phyloP scores from a whole-genome alignment of 805 yeast genomes.

The Monosporozyma yasuniensis region DNA sequence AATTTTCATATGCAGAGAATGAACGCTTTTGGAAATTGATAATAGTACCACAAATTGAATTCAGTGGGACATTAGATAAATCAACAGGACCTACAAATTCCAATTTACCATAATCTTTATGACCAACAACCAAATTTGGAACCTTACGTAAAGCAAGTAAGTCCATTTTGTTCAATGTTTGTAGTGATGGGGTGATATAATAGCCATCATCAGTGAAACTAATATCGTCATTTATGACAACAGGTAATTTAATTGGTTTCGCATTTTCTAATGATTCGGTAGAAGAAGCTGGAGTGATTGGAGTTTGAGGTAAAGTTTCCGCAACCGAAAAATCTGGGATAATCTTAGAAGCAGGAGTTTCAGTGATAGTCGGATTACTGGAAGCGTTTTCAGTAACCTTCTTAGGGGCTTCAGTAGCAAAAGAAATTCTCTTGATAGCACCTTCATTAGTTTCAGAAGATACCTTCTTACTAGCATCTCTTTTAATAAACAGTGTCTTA shows the following conservation, averaged over 20 bases:
- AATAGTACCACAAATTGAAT: constrained; percentile 56
- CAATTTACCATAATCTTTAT: constrained; percentile 61
- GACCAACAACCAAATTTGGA: constrained; percentile 63
- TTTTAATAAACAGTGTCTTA: constrained; percentile 22
- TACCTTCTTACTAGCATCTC: constrained; percentile 11
- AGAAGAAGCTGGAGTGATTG: constrained; percentile 4
- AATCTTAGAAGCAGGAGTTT: background rate
- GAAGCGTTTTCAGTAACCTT: too few species aligned
- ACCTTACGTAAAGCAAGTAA: constrained; percentile 58
- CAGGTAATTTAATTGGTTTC: constrained; percentile 3
- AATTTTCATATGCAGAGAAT: constrained; percentile 65
- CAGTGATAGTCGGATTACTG: background rate
- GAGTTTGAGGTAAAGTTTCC: background rate
- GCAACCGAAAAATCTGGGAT: background rate
- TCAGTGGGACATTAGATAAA: constrained; percentile 53
- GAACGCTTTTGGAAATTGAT: constrained; percentile 52
- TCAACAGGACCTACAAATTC: constrained; percentile 79
- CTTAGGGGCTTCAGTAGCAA: background rate
- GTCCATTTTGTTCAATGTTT: constrained; percentile 50
- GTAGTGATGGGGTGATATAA: constrained; percentile 75
- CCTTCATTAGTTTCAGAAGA: background rate
- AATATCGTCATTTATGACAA: constrained; percentile 29
- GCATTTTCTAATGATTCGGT: background rate
- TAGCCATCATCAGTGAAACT: constrained; percentile 64
- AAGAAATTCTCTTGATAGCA: constrained; percentile 7